Conservation (phyloP, 2,329 filamentous ascomycete genomes). For the Madurella mycetomatis region DNA sequence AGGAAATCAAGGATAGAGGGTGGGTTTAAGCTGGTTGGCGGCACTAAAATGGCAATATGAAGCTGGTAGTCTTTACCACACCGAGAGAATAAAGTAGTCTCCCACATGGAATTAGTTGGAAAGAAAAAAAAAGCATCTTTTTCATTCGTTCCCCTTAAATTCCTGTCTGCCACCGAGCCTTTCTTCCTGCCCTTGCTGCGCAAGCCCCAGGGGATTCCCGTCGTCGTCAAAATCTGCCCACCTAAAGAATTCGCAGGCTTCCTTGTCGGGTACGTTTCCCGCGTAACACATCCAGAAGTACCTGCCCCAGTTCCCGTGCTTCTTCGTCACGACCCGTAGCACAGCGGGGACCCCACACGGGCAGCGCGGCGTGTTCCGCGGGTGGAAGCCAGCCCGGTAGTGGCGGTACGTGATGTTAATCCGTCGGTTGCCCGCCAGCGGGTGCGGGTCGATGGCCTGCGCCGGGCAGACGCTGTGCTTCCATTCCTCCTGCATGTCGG, state of each 20-base stretch:
- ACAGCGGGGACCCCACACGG: conserved; percentile 64
- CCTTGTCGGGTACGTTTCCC: conserved; percentile 63
- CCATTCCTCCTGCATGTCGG: conserved; percentile 96
- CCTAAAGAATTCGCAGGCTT: conserved; percentile 71
- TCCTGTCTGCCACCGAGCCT: neutral
- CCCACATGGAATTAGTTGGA: neutral
- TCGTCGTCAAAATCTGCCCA: conserved; percentile 88
- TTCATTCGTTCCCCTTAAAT: neutral
- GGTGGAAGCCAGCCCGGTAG: conserved; percentile 74
- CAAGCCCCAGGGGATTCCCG: conserved; percentile 57
- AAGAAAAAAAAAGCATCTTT: neutral
- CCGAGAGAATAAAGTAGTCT: no score
- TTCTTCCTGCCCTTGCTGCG: neutral
- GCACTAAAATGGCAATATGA: conserved; percentile 3
- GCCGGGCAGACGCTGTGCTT: conserved; percentile 82
- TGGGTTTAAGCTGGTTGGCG: conserved; percentile 22
- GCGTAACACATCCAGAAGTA: conserved; percentile 93
- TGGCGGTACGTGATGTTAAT: conserved; percentile 94
- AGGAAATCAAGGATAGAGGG: conserved; percentile 14
- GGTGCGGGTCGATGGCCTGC: conserved; percentile 75
- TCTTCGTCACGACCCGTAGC: conserved; percentile 74
- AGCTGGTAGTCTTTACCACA: neutral
- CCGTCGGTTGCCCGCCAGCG: conserved; percentile 70
- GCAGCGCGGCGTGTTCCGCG: conserved; percentile 72
- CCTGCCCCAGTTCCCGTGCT: conserved; percentile 67